Conservation (phyloP, 2,329 filamentous ascomycete genomes). For the Ophiostoma populinum region DNA sequence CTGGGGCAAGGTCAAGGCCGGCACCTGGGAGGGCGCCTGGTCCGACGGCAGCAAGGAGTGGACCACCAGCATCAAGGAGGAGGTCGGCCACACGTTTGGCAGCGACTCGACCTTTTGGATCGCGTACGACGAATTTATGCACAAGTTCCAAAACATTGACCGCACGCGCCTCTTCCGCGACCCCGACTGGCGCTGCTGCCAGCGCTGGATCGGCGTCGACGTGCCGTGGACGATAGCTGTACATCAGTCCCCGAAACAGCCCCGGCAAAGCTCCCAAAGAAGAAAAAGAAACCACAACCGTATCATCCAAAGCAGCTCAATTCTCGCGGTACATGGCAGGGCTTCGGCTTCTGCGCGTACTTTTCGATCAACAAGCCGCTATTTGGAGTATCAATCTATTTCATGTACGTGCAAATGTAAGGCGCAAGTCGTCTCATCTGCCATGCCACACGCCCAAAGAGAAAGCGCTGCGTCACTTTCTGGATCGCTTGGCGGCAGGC, state of each 20-base stretch:
- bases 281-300: constrained; percentile 27
- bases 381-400: too few species aligned
- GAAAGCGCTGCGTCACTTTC: too few species aligned
- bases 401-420: too few species aligned
- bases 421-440: too few species aligned
- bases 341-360: too few species aligned
- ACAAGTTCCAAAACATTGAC: constrained; percentile 40
- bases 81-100: constrained; percentile 56
- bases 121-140: constrained; percentile 39
- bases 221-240: constrained; percentile 41
- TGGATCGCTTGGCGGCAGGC: too few species aligned
- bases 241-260: too few species aligned
- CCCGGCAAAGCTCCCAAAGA: constrained; percentile 36
- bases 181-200: constrained; percentile 35
- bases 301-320: too few species aligned
- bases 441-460: too few species aligned
- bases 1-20: constrained; percentile 60
- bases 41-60: constrained; percentile 68
- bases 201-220: constrained; percentile 22
- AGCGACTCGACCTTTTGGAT: constrained; percentile 56
- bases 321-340: too few species aligned
- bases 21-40: constrained; percentile 70
- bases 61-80: constrained; percentile 62
- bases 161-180: constrained; percentile 38
- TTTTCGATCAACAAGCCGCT: too few species aligned